These are phyloP conservation scores for Phytopythium delawarense DNA, from an alignment of 352 stramenopile genomes.

Conservation along the genomic window DNA sequence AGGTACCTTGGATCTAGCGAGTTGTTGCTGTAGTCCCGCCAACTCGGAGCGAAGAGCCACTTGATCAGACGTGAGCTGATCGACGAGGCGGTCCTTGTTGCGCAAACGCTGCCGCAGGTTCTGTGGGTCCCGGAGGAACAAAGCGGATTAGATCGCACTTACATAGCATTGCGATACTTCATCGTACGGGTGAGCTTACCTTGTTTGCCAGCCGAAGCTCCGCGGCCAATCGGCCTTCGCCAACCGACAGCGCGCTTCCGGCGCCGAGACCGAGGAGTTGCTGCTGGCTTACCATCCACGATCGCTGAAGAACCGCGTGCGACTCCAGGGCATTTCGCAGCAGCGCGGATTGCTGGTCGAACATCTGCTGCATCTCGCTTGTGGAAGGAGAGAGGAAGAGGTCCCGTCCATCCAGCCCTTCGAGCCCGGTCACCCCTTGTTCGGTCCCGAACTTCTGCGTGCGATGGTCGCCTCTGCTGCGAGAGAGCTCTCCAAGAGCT, in stretches of 20 bases:
- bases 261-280: slow-evolving; percentile 56
- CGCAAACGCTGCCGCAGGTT: slow-evolving; percentile 73
- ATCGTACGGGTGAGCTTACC: slow-evolving; percentile 23
- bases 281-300: slow-evolving; percentile 76
- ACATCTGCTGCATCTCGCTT: slow-evolving; percentile 88
- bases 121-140: slow-evolving; percentile 19
- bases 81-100: slow-evolving; percentile 82
- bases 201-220: slow-evolving; percentile 84
- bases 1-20: slow-evolving; percentile 55
- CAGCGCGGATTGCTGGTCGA: slow-evolving; percentile 75
- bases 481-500: slow-evolving; percentile 50
- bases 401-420: slow-evolving; percentile 59
- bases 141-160: not conserved
- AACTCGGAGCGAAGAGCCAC: slow-evolving; percentile 49
- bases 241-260: slow-evolving; percentile 59
- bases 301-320: slow-evolving; percentile 67
- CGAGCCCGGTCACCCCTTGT: slow-evolving; percentile 32
- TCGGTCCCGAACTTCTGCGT: slow-evolving; percentile 42
- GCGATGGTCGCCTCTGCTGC: slow-evolving; percentile 20
- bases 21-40: slow-evolving; percentile 52
- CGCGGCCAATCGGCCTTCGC: slow-evolving; percentile 73
- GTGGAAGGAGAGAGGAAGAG: slow-evolving; percentile 82
- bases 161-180: not conserved
- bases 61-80: slow-evolving; percentile 78
- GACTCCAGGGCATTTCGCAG: slow-evolving; percentile 67